phyloP scores from a whole-genome alignment of 2,329 filamentous ascomycete species.

The Paraphoma chrysanthemicola region DNA sequence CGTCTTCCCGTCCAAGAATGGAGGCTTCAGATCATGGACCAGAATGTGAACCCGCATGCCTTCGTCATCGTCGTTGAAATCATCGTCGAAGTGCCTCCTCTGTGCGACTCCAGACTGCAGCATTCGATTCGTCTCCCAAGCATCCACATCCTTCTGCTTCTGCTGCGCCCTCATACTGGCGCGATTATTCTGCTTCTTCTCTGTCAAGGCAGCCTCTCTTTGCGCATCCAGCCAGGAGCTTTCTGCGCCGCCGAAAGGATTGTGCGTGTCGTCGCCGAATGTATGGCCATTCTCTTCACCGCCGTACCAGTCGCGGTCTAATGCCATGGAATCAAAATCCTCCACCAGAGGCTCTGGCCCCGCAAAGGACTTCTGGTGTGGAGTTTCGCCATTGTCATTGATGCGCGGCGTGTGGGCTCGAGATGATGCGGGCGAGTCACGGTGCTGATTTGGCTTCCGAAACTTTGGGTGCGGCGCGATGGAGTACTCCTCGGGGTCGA shows the following conservation, averaged over 20 bases:
- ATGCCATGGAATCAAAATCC: constrained; percentile 73
- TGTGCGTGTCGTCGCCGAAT: constrained; percentile 91
- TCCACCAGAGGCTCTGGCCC: constrained; percentile 67
- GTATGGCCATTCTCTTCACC: constrained; percentile 85
- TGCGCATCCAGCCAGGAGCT: constrained; percentile 77
- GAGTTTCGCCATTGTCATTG: constrained; percentile 42
- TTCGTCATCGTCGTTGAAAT: constrained; percentile 92
- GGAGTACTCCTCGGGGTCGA: constrained; percentile 69
- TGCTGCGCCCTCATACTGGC: constrained; percentile 79
- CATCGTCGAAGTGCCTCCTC: constrained; percentile 77
- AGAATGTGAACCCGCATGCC: constrained; percentile 86
- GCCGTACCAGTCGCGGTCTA: constrained; percentile 93
- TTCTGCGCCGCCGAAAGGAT: constrained; percentile 82
- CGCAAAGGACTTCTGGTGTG: constrained; percentile 66
- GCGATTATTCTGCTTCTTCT: constrained; percentile 78
- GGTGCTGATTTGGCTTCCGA: constrained; percentile 41
- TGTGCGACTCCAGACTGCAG: constrained; percentile 95
- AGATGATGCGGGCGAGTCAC: constrained; percentile 37
- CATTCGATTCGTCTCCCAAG: constrained; percentile 99
- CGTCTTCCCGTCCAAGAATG: constrained; percentile 91
- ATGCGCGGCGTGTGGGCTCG: constrained; percentile 45
- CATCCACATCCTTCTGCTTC: constrained; percentile 92
- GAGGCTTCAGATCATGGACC: constrained; percentile 91
- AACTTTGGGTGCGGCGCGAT: constrained; percentile 58
- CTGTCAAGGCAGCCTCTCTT: constrained; percentile 73